Evolutionary conservation across 306 rosid genomes (phyloP).

Genomic region (Cucumis cinereus): DNA sequence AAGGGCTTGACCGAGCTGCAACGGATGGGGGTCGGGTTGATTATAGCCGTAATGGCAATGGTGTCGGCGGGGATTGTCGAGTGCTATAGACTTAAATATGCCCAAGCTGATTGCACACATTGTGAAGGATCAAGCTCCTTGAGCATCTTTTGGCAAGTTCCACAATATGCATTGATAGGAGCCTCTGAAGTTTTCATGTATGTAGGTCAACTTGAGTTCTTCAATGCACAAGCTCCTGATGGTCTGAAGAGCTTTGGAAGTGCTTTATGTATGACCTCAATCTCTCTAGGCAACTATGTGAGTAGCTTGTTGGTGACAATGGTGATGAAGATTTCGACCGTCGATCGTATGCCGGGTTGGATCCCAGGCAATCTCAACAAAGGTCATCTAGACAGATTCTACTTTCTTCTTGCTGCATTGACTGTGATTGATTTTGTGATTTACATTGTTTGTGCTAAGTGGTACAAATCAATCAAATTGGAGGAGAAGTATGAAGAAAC

Average conservation of each 20-base stretch:
- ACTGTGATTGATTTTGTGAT: slow-evolving; percentile 57
- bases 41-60: slow-evolving; percentile 85
- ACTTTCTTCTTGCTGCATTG: slow-evolving; percentile 76
- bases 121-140: slow-evolving; percentile 64
- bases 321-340: slow-evolving; percentile 87
- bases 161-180: slow-evolving; percentile 83
- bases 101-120: slow-evolving; percentile 33
- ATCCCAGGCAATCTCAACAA: slow-evolving; percentile 90
- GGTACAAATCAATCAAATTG: slow-evolving; percentile 75
- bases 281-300: slow-evolving; percentile 84
- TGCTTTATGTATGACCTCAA: slow-evolving; percentile 88
- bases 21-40: slow-evolving; percentile 88
- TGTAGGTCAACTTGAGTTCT: slow-evolving; percentile 87
- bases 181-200: slow-evolving; percentile 98
- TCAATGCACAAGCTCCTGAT: slow-evolving; percentile 95
- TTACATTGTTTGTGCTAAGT: slow-evolving; percentile 64
- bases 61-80: slow-evolving; percentile 83
- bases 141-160: slow-evolving; percentile 93
- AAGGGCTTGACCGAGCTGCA: slow-evolving; percentile 79
- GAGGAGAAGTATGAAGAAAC: slow-evolving; percentile 38
- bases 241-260: slow-evolving; percentile 92
- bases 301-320: slow-evolving; percentile 77
- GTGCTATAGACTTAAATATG: slow-evolving; percentile 73
- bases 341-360: slow-evolving; percentile 84
- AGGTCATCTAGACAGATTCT: slow-evolving; percentile 84